Base-by-base conservation (phyloP, 768 basidiomycete genomes). In the Crepidotus variabilis region DNA sequence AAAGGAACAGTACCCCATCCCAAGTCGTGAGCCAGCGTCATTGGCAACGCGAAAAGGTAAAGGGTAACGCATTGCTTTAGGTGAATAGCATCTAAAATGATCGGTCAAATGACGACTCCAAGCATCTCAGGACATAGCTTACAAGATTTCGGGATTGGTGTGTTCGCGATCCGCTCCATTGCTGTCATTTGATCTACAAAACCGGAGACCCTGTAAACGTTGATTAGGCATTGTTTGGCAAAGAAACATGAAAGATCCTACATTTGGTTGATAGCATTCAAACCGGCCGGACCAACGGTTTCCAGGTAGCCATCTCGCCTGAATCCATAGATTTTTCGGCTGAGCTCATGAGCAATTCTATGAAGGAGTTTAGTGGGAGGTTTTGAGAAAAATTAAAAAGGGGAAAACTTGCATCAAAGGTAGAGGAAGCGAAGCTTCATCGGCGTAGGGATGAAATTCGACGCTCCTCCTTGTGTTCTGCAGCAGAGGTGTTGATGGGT, bases 11-110 rank as follows among this genome's bases (percentile, higher is more conserved):
- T 90, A 48, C 78, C 81, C 89, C 91, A 94, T 33, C 87, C 87
- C 62, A 95, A 76, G 47, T 93, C 87, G 54, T 85, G 81, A 47
- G 94, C 84, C 28, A 98, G 80, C 1, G 90, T 90, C 62, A 95
- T 82, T 4, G 96, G 96, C 7, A 98, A 79, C 18, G 92, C 85
- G 67, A 94, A 94, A 7, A 98, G 83, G 73, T 96, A 97, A 0
- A 96, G 72, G 1, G 90, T 88, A n/a, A 96, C 91, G 61, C 89
- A 92, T 85, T 98, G 95, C 69, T 96, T 95, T 65, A 96, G 75
- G 71, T 97, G 94, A 57, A 98, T 88, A 39, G 90, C 85, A 63
- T 93, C 88, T 90, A 68, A 28, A 62, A 51, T 5, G 50, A 16
- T 34, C 1, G 6, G 20, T 32, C 24, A 47, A 23, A 24, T 50